Base-by-base conservation (phyloP, 768 basidiomycete genomes). In the Mycena rosella region DNA sequence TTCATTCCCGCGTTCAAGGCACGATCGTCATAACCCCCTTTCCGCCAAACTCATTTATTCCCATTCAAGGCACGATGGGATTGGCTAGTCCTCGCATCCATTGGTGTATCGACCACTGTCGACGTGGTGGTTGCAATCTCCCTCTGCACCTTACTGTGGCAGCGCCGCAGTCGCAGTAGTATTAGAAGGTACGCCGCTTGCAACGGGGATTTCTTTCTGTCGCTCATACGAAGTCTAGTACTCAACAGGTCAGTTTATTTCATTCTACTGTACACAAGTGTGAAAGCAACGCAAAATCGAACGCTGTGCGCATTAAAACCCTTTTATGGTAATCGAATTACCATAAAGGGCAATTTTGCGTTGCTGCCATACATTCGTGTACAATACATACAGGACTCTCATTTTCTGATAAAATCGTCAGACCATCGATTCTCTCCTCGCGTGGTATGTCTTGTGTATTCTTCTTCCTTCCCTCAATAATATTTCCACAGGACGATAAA, bases 1-100 rank as follows among this genome's bases (percentile, higher is more conserved):
- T 63, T 63, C 42, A 63, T 63, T 20, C 61, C 61, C 22, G 61
- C n/a, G 18, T 63, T 63, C 34, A 63, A 63, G 27, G 61, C 40
- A 0, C 54, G 47, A 27, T 63, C n/a, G n/a, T n/a, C n/a, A n/a
- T n/a, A n/a, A n/a, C n/a, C n/a, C n/a, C n/a, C n/a, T n/a, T n/a
- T n/a, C n/a, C n/a, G n/a, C n/a, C n/a, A n/a, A n/a, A n/a, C n/a
- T n/a, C n/a, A n/a, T n/a, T n/a, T n/a, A n/a, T n/a, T n/a, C n/a
- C n/a, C n/a, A 10, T 63, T 63, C 34, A 63, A 63, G 27, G 61
- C 40, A 0, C 54, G 47, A 27, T 63, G 61, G 61, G 40, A 45
- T 32, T 63, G 61, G 61, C 61, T 63, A 5, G 42, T 63, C 2
- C 29, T 55, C 5, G 10, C 51, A 5, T 63, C 61, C 10, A 54